Evolutionary conservation across 768 basidiomycete genomes (phyloP), one percentile per base, ranked within the genome.

Genomic region (Suillus fuscotomentosus): DNA sequence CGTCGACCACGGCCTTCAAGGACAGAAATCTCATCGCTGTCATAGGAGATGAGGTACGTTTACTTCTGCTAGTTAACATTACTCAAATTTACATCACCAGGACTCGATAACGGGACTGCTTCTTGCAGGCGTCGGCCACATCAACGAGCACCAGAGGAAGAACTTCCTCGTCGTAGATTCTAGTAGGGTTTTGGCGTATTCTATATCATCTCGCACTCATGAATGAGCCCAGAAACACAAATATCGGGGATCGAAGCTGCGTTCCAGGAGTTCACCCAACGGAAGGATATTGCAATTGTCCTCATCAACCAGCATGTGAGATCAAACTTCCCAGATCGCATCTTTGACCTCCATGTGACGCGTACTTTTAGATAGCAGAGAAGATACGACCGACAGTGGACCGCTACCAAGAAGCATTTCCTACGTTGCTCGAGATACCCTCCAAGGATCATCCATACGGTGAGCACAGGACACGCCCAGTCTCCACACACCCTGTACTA

Each of bases 381-480:
- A 94, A 92, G 83, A 99, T 99, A 67, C 83, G 97, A 43, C 94
- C 94, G 0, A 88, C 92, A 1, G 94, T 99, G 14, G 97, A 99
- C 78, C 88, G 89, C 71, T 99, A 99, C 76, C 89, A 94, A 68
- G 92, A 95, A 76, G 88, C 97, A 0, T 99, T 99, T 81, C 97
- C 97, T 24, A 95, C 97, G 0, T 79, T 99, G 47, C 86, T 99
- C 17, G 97, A 99, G 78, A 99, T 99, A 66, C 97, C 97, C 31
- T 95, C 94, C 62, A 99, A 99, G 76, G 97, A 99, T 73, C 95
- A 97, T 77, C 97, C 97, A 42, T 99, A 99, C 71, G 96, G 97
- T 97, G 61, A 64, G 86, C 78, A 47, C 50, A 55, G 60, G 10
- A 41, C 31, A n/a, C 60, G 38, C 63, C 47, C 42, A 34, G 45